Evolutionary conservation across 805 yeast genomes (phyloP).

Genomic region (Barnettozyma botsteinii): DNA sequence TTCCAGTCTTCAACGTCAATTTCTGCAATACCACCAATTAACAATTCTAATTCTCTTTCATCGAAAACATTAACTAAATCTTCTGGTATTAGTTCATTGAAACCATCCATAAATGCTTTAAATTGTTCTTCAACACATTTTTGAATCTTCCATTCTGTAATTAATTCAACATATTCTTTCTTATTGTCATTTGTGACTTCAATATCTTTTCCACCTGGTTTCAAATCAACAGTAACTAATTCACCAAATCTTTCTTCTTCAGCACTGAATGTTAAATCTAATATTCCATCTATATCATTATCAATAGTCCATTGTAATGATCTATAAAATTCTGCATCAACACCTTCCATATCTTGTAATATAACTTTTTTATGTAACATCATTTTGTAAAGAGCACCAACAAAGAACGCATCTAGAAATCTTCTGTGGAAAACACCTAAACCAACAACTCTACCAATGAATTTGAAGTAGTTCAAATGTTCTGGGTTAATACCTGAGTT

Average conservation of each 20-base stretch:
- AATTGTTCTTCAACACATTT: constrained; percentile 94
- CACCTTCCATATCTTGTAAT: constrained; percentile 96
- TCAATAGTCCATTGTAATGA: constrained; percentile 94
- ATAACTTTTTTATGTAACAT: constrained; percentile 92
- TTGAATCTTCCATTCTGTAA: constrained; percentile 93
- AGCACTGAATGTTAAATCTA: constrained; percentile 83
- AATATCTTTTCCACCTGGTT: constrained; percentile 79
- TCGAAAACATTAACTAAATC: constrained; percentile 95
- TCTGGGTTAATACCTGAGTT: constrained; percentile 96
- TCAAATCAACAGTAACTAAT: constrained; percentile 81
- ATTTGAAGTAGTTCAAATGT: constrained; percentile 95
- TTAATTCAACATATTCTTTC: constrained; percentile 89
- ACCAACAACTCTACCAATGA: constrained; percentile 97
- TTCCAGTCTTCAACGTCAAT: constrained; percentile 99
- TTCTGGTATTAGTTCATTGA: constrained; percentile 95
- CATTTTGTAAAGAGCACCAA: constrained; percentile 97
- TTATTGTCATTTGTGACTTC: constrained; percentile 94
- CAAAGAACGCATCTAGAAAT: constrained; percentile 96
- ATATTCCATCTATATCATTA: constrained; percentile 82
- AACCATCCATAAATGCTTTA: constrained; percentile 93
- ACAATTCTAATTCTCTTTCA: constrained; percentile 92
- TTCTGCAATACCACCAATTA: constrained; percentile 97
- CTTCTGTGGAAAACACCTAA: constrained; percentile 97
- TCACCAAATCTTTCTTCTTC: constrained; percentile 96
- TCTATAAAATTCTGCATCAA: constrained; percentile 93